Evolutionary conservation across 768 basidiomycete genomes (phyloP), one percentile per base, ranked within the genome.

Genomic region (Mycena pura): DNA sequence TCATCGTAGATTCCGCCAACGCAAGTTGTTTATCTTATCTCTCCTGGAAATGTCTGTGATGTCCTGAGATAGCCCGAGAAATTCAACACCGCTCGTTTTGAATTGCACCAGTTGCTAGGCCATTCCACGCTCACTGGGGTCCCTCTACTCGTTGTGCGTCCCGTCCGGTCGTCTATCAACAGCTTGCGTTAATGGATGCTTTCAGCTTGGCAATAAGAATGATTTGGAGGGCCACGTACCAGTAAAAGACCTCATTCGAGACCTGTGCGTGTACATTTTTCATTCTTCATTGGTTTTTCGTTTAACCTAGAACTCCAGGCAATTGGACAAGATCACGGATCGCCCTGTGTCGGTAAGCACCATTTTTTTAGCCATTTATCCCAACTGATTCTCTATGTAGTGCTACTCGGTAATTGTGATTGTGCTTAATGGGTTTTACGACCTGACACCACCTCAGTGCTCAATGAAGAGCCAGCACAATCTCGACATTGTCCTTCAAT

Each of bases 391-490:
- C 24, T 11, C 13, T 31, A 38, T 55, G 55, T 15, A 93, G 91
- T 93, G 91, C 68, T 93, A 93, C 71, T 93, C 91, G 64, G 91
- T 92, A n/a, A n/a, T 75, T 59, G 86, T 67, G 5, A 10, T 39
- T 22, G 48, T 13, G 40, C 22, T 11, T 41, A n/a, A n/a, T 49
- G 29, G 32, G 32, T 43, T 45, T 48, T 9, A 7, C 17, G 5
- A 43, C 15, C 22, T 61, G 57, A 40, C 62, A 24, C 29, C 34
- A 50, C 46, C 22, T 1, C 67, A 97, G 95, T 96, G 95, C 73
- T 97, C 94, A 3, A 96, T 96, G 90, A 96, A 95, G 76, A 95
- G 89, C 69, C 91, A 93, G 74, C 94, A 97, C 74, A 97, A 97
- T 72, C 78, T 97, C 60, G 93, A 95, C 70, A 94, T 96, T 61